phyloP scores from a whole-genome alignment of 1,284 basidiomycete species.

The Tylopilus orsonianus region DNA sequence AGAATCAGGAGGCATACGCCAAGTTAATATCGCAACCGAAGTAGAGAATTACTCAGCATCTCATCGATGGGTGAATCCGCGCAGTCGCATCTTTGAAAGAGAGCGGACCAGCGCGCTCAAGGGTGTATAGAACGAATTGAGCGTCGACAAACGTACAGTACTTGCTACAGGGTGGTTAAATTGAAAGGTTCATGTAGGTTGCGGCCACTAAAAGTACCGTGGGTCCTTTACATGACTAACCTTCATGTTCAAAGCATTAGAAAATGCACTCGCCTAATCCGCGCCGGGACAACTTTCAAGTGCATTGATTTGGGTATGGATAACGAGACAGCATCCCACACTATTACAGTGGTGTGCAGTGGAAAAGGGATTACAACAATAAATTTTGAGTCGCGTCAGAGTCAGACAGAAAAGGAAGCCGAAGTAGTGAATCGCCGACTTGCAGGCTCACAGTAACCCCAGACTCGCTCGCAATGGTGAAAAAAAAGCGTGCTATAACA shows the following conservation, averaged over 20 bases:
- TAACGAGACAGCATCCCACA: neutral
- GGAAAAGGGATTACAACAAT: neutral
- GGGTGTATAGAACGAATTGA: too few species aligned
- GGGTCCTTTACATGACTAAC: neutral
- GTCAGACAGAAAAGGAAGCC: too few species aligned
- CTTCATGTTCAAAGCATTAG: neutral
- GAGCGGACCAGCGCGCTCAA: too few species aligned
- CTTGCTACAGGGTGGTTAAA: neutral
- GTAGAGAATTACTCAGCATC: constrained; percentile 2
- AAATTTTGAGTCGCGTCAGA: neutral
- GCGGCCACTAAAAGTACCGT: neutral
- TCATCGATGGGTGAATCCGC: constrained; percentile 1
- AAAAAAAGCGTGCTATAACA: too few species aligned
- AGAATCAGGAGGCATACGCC: constrained; percentile 1
- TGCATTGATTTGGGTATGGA: neutral
- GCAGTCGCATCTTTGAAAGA: neutral
- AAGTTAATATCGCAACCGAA: neutral
- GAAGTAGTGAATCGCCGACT: too few species aligned
- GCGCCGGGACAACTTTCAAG: neutral
- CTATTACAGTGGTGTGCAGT: too few species aligned
- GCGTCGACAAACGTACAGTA: neutral
- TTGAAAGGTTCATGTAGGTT: neutral
- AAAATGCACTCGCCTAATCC: constrained; percentile 11
- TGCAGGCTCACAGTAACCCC: too few species aligned
- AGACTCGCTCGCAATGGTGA: too few species aligned